These are phyloP conservation scores for Metarhizium rileyi DNA, from an alignment of 2,329 filamentous ascomycete species.

Conservation along the genomic window DNA sequence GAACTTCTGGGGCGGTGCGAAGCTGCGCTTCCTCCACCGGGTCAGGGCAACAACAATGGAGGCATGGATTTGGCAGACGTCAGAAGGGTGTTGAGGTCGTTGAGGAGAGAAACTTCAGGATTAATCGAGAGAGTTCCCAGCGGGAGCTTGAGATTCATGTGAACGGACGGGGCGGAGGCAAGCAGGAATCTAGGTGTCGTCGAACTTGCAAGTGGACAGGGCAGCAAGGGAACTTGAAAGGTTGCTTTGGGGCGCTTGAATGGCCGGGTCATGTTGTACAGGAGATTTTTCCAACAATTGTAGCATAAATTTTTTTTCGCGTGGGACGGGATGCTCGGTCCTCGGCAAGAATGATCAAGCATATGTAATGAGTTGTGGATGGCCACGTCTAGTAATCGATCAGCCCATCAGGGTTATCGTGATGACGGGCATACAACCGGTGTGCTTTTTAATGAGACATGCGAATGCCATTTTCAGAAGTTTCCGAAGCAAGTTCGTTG, in stretches of 20 bases:
- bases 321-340: neutral
- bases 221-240: neutral
- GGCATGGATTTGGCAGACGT: constrained; percentile 36
- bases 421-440: neutral
- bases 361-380: neutral
- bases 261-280: constrained; percentile 7
- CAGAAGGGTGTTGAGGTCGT: constrained; percentile 29
- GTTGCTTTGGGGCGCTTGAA: neutral
- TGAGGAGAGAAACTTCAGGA: constrained; percentile 34
- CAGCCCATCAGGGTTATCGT: neutral
- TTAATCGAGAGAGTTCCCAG: constrained; percentile 32
- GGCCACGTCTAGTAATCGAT: neutral
- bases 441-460: neutral
- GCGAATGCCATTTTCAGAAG: too few relatives aligned
- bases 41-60: constrained; percentile 33
- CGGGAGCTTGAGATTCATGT: constrained; percentile 37
- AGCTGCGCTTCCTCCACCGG: constrained; percentile 28
- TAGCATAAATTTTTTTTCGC: constrained; percentile 6
- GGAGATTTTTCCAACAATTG: constrained; percentile 1
- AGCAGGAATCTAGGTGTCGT: neutral
- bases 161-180: constrained; percentile 9
- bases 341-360: neutral
- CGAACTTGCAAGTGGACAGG: neutral
- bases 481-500: neutral
- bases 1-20: constrained; percentile 44